Evolutionary conservation across 1,284 basidiomycete genomes (phyloP), one percentile per base, ranked within the genome.

Genomic region (Heterobasidion annosum): DNA sequence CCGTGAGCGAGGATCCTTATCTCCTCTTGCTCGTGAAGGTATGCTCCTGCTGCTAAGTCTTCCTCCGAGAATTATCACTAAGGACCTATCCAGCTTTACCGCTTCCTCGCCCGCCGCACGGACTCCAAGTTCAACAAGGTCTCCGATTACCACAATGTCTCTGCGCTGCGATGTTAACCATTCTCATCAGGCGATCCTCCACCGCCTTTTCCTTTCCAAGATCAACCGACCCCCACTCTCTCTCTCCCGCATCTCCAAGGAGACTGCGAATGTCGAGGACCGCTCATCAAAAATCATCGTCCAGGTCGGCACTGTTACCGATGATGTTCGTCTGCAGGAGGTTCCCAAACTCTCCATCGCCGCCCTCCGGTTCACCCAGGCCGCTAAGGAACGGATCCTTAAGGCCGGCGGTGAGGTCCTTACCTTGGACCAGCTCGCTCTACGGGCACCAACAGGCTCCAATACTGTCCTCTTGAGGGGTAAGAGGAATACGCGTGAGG

Each of bases 1-100:
- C 96, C 73, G 93, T 93, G 82, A 96, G 93, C 72, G 92, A 98
- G 90, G 96, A 99, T 76, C 95, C 96, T 40, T 98, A 99, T 78
- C 85, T 99, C 67, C 88, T 98, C 70, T 84, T 98, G 68, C 87
- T 99, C 61, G 96, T 99, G 75, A 98, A 99, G 85, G 94, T 94
- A 68, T 62, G 74, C 68, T 45, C 34, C 43, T n/a, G 34, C 40
- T 37, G 32, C 16, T 53, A 37, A 10, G 50, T 54, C 25, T 54
- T 35, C 16, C 9, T 12, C 25, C 34, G 35, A 48, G 37, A 25
- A 3, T n/a, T 44, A 25, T 52, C 43, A 13, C 51, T 56, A 12
- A 56, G 47, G 34, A 42, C 46, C 34, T 34, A 59, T 43, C 48
- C 65, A 97, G 96, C 85, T 99, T 63, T 99, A 99, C 83, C 93